Conservation (phyloP, 345 rosid species). For the Eutrema japonicum region DNA sequence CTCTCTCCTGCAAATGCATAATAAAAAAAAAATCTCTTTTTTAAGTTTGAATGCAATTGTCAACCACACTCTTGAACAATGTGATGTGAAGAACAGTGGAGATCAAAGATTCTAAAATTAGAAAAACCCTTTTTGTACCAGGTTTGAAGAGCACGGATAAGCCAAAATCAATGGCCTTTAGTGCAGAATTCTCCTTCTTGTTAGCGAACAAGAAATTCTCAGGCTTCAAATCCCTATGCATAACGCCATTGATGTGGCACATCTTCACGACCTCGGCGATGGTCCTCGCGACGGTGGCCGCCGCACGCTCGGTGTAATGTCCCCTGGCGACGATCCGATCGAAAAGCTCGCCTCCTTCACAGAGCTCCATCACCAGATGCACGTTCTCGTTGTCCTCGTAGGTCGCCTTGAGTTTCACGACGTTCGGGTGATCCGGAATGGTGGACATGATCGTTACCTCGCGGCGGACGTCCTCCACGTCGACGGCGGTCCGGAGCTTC, state of each 20-base stretch:
- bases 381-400: conserved; percentile 93
- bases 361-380: conserved; percentile 93
- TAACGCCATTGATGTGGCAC: conserved; percentile 95
- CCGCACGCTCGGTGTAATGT: conserved; percentile 93
- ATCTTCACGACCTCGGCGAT: conserved; percentile 86
- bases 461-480: conserved; percentile 87
- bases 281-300: conserved; percentile 79
- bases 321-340: conserved; percentile 97
- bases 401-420: conserved; percentile 86
- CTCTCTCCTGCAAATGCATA: conserved; percentile 59
- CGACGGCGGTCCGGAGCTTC: conserved; percentile 85
- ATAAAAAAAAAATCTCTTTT: background rate
- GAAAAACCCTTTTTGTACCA: conserved; percentile 45
- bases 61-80: background rate
- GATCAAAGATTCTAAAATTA: conserved; percentile 28
- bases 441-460: conserved; percentile 95
- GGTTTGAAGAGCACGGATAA: conserved; percentile 90
- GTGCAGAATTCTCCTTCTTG: conserved; percentile 88
- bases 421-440: conserved; percentile 76
- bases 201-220: conserved; percentile 92
- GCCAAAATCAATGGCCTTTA: conserved; percentile 94
- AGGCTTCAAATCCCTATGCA: conserved; percentile 96
- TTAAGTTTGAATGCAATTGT: too few relatives aligned
- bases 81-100: background rate
- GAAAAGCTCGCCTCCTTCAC: conserved; percentile 95